phyloP scores from a whole-genome alignment of 2,329 filamentous ascomycete genomes.

The Periconia sp. region DNA sequence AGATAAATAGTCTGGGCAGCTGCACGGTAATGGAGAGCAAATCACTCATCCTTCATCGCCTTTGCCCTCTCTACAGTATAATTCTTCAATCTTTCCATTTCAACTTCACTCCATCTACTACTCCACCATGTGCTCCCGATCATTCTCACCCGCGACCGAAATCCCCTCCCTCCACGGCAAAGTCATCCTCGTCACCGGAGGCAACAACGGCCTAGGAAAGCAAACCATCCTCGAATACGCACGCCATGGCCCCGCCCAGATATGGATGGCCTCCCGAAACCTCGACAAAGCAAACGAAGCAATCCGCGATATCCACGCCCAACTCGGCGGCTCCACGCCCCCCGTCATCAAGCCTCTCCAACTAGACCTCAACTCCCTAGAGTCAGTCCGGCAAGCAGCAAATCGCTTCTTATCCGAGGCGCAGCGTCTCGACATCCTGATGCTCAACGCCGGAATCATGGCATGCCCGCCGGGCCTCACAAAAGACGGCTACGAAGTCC shows the following conservation, averaged over 20 bases:
- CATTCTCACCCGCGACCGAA: constrained; percentile 15
- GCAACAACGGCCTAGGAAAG: constrained; percentile 46
- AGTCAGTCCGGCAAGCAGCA: constrained; percentile 15
- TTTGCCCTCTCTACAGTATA: background rate
- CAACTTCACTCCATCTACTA: background rate
- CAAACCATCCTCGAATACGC: constrained; percentile 44
- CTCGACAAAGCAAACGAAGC: constrained; percentile 36
- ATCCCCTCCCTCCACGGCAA: constrained; percentile 47
- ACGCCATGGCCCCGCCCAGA: constrained; percentile 41
- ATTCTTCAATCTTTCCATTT: background rate
- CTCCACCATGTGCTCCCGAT: background rate
- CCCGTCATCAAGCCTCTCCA: constrained; percentile 13
- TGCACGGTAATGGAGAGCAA: background rate
- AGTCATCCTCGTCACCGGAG: constrained; percentile 49
- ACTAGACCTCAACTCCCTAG: constrained; percentile 17
- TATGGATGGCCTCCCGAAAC: constrained; percentile 46
- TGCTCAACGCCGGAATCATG: constrained; percentile 47
- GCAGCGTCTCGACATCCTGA: constrained; percentile 43
- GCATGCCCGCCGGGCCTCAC: constrained; percentile 29
- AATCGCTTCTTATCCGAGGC: constrained; percentile 7
- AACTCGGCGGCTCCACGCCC: constrained; percentile 12
- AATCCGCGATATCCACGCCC: constrained; percentile 32
- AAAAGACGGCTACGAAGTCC: constrained; percentile 48
- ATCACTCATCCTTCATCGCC: background rate
- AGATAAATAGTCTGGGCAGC: background rate